Conservation (phyloP, 495 filamentous ascomycete species). For the Bacidia gigantensis region DNA sequence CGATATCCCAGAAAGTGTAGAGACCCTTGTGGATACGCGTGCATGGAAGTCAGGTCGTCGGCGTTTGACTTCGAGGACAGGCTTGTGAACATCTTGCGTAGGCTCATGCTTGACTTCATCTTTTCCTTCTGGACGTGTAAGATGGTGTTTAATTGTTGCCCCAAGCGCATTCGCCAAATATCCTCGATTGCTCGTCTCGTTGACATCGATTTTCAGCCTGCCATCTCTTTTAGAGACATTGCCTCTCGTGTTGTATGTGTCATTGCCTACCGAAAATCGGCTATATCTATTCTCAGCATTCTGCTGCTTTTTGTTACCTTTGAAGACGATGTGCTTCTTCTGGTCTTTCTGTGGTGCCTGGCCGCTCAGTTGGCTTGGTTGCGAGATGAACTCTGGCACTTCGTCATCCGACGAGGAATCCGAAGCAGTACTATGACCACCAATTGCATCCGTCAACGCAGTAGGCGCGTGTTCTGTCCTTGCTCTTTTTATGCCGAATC, state of each 20-base stretch:
- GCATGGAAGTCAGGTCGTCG: constrained; percentile 10
- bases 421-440: constrained; percentile 2
- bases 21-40: constrained; percentile 12
- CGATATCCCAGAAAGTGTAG: constrained; percentile 12
- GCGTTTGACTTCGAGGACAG: constrained; percentile 4
- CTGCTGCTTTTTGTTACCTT: constrained; percentile 1
- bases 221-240: constrained; percentile 55
- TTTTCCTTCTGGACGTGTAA: constrained; percentile 10
- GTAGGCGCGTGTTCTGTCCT: constrained; percentile 12
- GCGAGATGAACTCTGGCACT: background rate
- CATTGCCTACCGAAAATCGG: constrained; percentile 42
- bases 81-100: constrained; percentile 3
- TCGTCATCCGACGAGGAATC: constrained; percentile 13
- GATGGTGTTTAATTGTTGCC: constrained; percentile 32
- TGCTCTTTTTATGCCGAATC: constrained; percentile 8
- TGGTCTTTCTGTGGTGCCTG: background rate
- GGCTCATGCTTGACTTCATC: background rate
- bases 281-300: constrained; percentile 8
- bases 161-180: constrained; percentile 60
- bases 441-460: constrained; percentile 12
- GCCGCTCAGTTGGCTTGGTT: constrained; percentile 5
- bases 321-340: background rate
- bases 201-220: constrained; percentile 53
- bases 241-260: constrained; percentile 50
- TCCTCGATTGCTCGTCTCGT: constrained; percentile 48